These are phyloP conservation scores for Emergomyces pasteurianus DNA, from an alignment of 2,329 filamentous ascomycete species.

Conservation along the genomic window DNA sequence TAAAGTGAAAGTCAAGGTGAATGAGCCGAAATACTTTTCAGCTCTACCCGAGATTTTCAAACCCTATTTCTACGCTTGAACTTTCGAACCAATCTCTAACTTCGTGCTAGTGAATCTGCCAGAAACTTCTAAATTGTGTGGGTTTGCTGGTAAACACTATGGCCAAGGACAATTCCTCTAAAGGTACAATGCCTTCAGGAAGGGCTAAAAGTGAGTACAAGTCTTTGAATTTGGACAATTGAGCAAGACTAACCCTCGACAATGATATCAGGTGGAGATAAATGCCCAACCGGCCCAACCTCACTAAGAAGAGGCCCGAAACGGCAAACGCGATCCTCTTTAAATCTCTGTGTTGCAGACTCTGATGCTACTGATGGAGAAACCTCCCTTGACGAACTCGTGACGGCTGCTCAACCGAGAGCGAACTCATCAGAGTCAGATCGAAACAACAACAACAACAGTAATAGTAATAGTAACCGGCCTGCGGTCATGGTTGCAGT, in stretches of 20 bases:
- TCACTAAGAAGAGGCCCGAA: background rate
- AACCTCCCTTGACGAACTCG: background rate
- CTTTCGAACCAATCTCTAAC: background rate
- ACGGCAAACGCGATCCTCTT: conserved; percentile 2
- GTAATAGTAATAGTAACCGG: background rate
- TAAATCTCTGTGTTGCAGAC: background rate
- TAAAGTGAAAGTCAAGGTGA: background rate
- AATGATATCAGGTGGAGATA: background rate
- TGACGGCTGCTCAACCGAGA: background rate
- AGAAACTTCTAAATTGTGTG: background rate
- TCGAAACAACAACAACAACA: background rate
- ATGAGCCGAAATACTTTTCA: background rate
- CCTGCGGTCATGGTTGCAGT: conserved; percentile 20
- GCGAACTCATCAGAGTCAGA: background rate
- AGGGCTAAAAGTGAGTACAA: background rate
- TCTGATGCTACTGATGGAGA: background rate
- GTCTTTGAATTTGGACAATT: background rate
- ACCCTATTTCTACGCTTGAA: background rate
- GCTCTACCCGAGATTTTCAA: background rate
- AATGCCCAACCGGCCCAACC: background rate
- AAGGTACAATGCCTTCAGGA: background rate
- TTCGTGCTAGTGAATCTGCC: background rate
- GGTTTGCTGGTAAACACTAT: background rate
- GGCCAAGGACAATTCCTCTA: background rate
- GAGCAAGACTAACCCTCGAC: background rate